Conservation (phyloP, 805 yeast genomes). For the Ogataea salicorniae region DNA sequence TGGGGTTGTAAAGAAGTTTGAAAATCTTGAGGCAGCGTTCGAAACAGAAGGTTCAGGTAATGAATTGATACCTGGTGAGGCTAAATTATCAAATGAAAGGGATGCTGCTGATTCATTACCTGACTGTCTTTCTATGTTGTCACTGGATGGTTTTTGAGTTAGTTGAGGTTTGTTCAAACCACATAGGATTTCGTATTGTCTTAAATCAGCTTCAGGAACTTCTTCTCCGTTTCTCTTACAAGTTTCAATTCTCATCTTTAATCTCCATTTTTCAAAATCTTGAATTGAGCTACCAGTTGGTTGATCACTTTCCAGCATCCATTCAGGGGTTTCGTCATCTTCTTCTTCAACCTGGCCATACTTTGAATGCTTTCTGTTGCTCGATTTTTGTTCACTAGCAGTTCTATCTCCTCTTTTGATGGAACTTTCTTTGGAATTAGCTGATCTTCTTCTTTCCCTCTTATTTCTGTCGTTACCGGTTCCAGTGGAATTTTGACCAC, state of each 20-base stretch:
- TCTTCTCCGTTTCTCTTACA: slow-evolving; percentile 41
- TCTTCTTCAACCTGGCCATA: slow-evolving; percentile 13
- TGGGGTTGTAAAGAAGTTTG: slow-evolving; percentile 20
- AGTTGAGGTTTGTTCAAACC: slow-evolving; percentile 1
- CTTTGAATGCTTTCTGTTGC: slow-evolving; percentile 6
- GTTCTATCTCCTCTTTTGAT: slow-evolving; percentile 6
- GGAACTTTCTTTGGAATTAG: slow-evolving; percentile 12
- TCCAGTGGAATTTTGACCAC: slow-evolving; percentile 2
- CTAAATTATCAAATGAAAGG: background rate
- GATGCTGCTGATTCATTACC: background rate
- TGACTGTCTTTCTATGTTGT: background rate
- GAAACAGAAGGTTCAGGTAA: slow-evolving; percentile 2
- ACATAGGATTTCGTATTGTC: slow-evolving; percentile 17
- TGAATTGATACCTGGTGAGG: background rate
- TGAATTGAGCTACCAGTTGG: slow-evolving; percentile 46
- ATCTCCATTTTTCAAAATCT: slow-evolving; percentile 58
- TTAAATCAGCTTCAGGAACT: slow-evolving; percentile 24
- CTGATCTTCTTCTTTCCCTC: slow-evolving; percentile 15
- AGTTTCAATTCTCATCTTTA: slow-evolving; percentile 47
- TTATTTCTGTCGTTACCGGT: slow-evolving; percentile 8
- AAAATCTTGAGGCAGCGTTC: slow-evolving; percentile 18
- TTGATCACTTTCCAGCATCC: slow-evolving; percentile 35
- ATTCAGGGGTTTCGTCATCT: slow-evolving; percentile 33
- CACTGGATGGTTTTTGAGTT: background rate
- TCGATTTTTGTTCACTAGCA: slow-evolving; percentile 2